phyloP scores from a whole-genome alignment of 192 early-diverging fungal genomes.

The Backusella liffmaniae region DNA sequence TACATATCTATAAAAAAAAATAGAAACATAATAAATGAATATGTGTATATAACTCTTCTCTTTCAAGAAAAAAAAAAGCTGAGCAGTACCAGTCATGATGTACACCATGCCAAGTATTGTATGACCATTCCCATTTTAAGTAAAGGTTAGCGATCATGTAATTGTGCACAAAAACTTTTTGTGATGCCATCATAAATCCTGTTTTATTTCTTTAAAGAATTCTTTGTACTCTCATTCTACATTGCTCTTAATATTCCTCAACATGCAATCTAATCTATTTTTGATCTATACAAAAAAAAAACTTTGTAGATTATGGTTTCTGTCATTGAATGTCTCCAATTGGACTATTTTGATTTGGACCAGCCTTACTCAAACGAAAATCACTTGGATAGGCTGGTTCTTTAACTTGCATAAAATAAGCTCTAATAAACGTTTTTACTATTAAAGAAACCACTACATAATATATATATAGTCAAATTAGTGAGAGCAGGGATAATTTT shows the following conservation, averaged over 20 bases:
- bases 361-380: background rate
- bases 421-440: background rate
- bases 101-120: background rate
- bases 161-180: background rate
- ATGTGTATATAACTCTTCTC: background rate
- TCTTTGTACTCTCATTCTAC: background rate
- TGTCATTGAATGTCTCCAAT: background rate
- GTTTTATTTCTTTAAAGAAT: background rate
- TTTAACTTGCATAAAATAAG: background rate
- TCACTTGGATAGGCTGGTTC: background rate
- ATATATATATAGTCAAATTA: background rate
- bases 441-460: background rate
- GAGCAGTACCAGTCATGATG: background rate
- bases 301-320: background rate
- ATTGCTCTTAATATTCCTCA: background rate
- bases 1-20: background rate
- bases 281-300: background rate
- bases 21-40: background rate
- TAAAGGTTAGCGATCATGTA: background rate
- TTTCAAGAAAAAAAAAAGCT: background rate
- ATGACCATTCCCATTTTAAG: background rate
- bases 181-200: background rate
- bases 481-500: too few relatives aligned
- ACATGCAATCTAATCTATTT: background rate
- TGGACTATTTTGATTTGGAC: background rate